Evolutionary conservation across 1,139 yeast species (phyloP), one percentile per base, ranked within the genome.

Genomic region (Debaryomycetaceae sp.): DNA sequence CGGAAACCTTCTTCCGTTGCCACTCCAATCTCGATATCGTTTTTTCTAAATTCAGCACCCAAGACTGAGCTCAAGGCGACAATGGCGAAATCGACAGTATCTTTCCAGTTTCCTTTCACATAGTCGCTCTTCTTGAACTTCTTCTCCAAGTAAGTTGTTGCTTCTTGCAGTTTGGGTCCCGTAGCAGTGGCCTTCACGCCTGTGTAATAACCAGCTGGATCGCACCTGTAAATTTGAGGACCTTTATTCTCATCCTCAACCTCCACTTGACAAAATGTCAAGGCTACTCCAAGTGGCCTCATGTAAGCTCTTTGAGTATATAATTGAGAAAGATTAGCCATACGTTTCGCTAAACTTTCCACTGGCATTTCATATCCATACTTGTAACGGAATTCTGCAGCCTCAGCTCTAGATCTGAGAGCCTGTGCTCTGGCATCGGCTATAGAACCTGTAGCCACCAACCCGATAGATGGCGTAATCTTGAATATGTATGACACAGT

Each of bases 291-390:
- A 53, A 91, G 75, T 24, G 99, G 99, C 66, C 99, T 82, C 98
- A 93, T 93, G 66, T 93, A 93, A n/a, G 99, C 99, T 62, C 98
- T 80, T 69, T 93, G 99, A 39, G 99, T 93, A 66, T 90, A 93
- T 52, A 93, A 81, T 72, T 93, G 99, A 41, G 96, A 87, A 58
- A 90, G 71, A 62, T 93, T 93, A 47, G 98, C 99, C 86, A 93
- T 85, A 62, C 97, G 80, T 72, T 91, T 93, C 41, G 97, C 90
- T 58, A 93, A 75, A 41, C 87, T 90, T 61, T 90, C 97, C 52
- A 89, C 90, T 2, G 99, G 98, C 89, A 93, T 91, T 60, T 89
- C 97, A 63, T 90, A 93, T 33, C 99, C 99, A 63, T 88, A 88
- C 63, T 87, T 86, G 70, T 93, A 91, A 59, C 89, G 80, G 72